Base-by-base conservation (phyloP, 2,329 filamentous ascomycete species). In the Amphichorda felina region DNA sequence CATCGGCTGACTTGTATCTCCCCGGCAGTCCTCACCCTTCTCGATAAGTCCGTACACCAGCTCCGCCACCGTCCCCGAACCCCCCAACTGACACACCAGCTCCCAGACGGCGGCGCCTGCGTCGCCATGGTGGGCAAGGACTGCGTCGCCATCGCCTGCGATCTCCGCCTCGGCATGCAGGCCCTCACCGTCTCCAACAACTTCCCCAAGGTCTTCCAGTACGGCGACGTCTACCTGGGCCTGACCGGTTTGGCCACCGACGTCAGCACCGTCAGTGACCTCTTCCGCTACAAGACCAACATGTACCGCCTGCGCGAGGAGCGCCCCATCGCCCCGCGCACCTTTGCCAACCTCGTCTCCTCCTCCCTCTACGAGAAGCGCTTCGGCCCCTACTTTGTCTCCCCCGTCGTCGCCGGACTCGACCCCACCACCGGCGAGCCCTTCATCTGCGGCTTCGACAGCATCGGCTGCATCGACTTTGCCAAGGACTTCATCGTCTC, bases 221-320 rank as follows among this genome's bases (percentile, higher is more conserved):
- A 94, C 72, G 87, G 86, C 54, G 85, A 89, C 41, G 85, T 91
- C 51, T 95, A 93, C 64, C 82, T 98, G 25, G 91, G 91, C 38
- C 79, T 98, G 41, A 96, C 91, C 4, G 91, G 91, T 38, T 83
- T 98, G 35, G 91, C 91, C 41, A 98, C 91, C 50, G 91, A 98
- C 60, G 87, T 98, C 45, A 76, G 75, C 45, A 96, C 89, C 49
- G 89, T 98, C 48, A 83, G 81, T 51, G 89, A 98, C 65, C 81
- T 96, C 48, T 94, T 98, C 75, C 87, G 91, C 56, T 96, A 94
- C 79, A 98, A 98, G 74, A 86, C 94, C 61, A 98, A 98, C 75
- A 93, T 98, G 84, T 98, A 98, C 75, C 84, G 91, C 46, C 77
- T 98, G 54, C 85, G 91, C 54, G 91, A 98, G 72, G 91, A 98